Percentiles rank a stretch among this genome's conserved stretches.
Conservation (phyloP, 2,329 filamentous ascomycete genomes). For the Talaromyces sp. region DNA sequence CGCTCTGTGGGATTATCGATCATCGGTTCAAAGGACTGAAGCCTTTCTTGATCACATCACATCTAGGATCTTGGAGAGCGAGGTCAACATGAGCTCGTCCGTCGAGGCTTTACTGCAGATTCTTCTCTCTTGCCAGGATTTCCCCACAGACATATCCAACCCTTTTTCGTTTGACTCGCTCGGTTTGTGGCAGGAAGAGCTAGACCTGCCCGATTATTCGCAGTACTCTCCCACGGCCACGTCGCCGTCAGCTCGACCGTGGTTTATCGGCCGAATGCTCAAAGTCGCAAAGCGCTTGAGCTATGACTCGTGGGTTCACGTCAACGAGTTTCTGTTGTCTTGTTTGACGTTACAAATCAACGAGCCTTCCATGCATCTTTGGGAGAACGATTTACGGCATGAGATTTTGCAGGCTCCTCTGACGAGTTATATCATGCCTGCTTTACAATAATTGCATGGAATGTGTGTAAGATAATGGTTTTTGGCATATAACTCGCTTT, state of each 20-base stretch:
- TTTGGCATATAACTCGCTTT: background rate
- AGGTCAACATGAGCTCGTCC: slow-evolving; percentile 32
- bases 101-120: slow-evolving; percentile 36
- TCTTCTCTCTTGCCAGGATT: slow-evolving; percentile 30
- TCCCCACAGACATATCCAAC: slow-evolving; percentile 8
- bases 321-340: slow-evolving; percentile 32
- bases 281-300: slow-evolving; percentile 34
- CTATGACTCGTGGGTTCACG: slow-evolving; percentile 25
- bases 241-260: slow-evolving; percentile 28
- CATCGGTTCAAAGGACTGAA: slow-evolving; percentile 21
- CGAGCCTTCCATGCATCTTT: slow-evolving; percentile 18
- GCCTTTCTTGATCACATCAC: slow-evolving; percentile 29
- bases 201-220: slow-evolving; percentile 18
- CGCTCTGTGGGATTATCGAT: slow-evolving; percentile 36
- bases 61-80: slow-evolving; percentile 26
- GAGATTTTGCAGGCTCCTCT: slow-evolving; percentile 33
- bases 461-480: background rate
- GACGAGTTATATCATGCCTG: slow-evolving; percentile 27
- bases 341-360: slow-evolving; percentile 28
- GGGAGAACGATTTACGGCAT: slow-evolving; percentile 27
- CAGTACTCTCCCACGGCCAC: slow-evolving; percentile 21
- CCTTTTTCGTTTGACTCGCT: background rate
- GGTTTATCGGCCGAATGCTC: slow-evolving; percentile 36
- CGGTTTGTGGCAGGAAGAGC: background rate
- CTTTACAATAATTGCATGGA: slow-evolving; percentile 1